A percentile compares a stretch with the other conserved stretches of the same genome.
Conservation (phyloP, 805 yeast genomes). For the Cyberlindnera xylosilytica region DNA sequence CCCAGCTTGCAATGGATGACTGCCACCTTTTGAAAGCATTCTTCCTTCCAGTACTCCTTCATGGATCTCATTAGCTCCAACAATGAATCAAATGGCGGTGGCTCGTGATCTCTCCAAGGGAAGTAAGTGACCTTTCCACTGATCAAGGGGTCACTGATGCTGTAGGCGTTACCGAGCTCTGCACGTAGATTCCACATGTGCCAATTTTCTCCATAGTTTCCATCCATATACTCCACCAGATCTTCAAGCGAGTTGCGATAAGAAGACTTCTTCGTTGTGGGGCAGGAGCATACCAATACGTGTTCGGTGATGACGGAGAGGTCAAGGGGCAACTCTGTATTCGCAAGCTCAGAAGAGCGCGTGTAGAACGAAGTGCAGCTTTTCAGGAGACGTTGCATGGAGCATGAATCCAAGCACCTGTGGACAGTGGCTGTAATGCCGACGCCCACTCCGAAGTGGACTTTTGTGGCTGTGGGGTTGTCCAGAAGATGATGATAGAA, state of each 20-base stretch:
- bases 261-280: conserved; percentile 46
- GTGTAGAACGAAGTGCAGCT: conserved; percentile 12
- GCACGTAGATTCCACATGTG: conserved; percentile 68
- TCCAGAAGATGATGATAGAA: too few species aligned
- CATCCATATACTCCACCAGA: conserved; percentile 45
- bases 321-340: conserved; percentile 44
- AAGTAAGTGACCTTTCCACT: conserved; percentile 12
- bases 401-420: not conserved
- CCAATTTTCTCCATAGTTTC: conserved; percentile 58
- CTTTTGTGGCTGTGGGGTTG: too few species aligned
- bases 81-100: conserved; percentile 62
- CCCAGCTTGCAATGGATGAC: conserved; percentile 88
- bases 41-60: conserved; percentile 34
- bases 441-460: too few species aligned
- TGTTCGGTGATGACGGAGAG: conserved; percentile 63
- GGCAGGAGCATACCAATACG: conserved; percentile 75
- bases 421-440: too few species aligned
- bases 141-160: conserved; percentile 16
- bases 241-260: conserved; percentile 53
- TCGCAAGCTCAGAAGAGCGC: conserved; percentile 22
- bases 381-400: conserved; percentile 6
- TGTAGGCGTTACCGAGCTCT: conserved; percentile 45
- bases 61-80: conserved; percentile 44
- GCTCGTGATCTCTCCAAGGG: conserved; percentile 77
- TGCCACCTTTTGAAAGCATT: conserved; percentile 44